These are phyloP conservation scores for Zymoseptoria tritici DNA, from an alignment of 2,329 filamentous ascomycete genomes.

Conservation along the genomic window DNA sequence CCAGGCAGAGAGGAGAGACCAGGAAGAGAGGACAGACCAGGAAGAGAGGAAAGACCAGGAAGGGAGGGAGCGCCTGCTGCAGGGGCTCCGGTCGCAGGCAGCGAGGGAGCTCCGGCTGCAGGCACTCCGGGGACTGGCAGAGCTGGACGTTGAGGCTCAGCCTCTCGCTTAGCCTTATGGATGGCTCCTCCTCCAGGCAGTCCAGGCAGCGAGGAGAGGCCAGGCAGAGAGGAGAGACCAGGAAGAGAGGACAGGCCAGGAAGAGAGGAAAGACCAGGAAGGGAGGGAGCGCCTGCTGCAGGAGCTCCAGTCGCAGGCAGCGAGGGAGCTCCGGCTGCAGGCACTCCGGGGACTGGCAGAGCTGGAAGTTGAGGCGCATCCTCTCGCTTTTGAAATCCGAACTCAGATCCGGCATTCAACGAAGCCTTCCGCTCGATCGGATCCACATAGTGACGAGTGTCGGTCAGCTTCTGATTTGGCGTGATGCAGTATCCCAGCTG, in stretches of 20 bases:
- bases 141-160: no score
- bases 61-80: no score
- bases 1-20: not conserved
- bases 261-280: not conserved
- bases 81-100: no score
- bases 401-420: not conserved
- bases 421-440: not conserved
- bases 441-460: not conserved
- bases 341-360: not conserved
- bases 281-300: no score
- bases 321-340: no score
- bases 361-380: no score
- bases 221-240: no score
- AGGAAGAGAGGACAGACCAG: not conserved
- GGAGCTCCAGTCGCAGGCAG: not conserved
- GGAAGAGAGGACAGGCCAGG: not conserved
- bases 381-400: not conserved
- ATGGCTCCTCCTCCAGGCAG: no score
- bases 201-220: not conserved
- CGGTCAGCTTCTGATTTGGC: not conserved
- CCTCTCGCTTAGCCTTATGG: no score
- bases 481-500: not conserved
- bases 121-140: no score
- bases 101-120: no score
- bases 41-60: not conserved